A percentile compares a stretch with the other conserved stretches of the same genome.
Evolutionary conservation across 768 basidiomycete species (phyloP).

Genomic region (Amanita exitialis): DNA sequence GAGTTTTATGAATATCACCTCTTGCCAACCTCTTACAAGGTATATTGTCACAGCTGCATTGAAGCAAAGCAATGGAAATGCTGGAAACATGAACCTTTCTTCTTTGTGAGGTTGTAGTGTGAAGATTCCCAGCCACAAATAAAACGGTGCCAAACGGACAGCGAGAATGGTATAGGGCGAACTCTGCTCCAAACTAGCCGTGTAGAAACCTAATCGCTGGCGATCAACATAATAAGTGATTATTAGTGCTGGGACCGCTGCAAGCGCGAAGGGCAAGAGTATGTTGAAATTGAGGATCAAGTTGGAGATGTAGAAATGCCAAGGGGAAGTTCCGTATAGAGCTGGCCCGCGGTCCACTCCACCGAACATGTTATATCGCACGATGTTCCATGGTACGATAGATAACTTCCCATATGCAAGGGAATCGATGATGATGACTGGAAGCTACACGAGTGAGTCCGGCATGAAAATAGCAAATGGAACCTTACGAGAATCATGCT

Average conservation of each 20-base stretch:
- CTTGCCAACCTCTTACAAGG: constrained; percentile 80
- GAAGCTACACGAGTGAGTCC: constrained; percentile 42
- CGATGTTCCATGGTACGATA: constrained; percentile 87
- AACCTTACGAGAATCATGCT: constrained; percentile 51
- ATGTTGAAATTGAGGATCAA: constrained; percentile 93
- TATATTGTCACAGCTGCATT: constrained; percentile 89
- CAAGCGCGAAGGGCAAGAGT: constrained; percentile 67
- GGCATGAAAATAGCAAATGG: neutral
- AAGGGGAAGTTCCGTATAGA: constrained; percentile 88
- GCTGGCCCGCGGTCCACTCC: constrained; percentile 73
- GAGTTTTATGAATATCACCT: constrained; percentile 58
- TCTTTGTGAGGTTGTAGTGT: constrained; percentile 89
- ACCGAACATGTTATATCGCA: constrained; percentile 89
- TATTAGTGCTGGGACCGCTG: constrained; percentile 68
- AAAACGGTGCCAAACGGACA: constrained; percentile 77
- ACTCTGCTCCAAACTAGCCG: constrained; percentile 45
- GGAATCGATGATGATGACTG: constrained; percentile 77
- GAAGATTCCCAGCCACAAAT: constrained; percentile 83
- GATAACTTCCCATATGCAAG: constrained; percentile 73
- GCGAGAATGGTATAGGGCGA: constrained; percentile 74
- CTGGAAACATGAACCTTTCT: constrained; percentile 97
- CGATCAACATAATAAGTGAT: constrained; percentile 69
- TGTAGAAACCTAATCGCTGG: constrained; percentile 56
- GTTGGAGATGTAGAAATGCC: constrained; percentile 81
- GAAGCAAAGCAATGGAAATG: constrained; percentile 85